phyloP scores from a whole-genome alignment of 2,329 filamentous ascomycete species.

The Paracorniculantispora psalliotae region DNA sequence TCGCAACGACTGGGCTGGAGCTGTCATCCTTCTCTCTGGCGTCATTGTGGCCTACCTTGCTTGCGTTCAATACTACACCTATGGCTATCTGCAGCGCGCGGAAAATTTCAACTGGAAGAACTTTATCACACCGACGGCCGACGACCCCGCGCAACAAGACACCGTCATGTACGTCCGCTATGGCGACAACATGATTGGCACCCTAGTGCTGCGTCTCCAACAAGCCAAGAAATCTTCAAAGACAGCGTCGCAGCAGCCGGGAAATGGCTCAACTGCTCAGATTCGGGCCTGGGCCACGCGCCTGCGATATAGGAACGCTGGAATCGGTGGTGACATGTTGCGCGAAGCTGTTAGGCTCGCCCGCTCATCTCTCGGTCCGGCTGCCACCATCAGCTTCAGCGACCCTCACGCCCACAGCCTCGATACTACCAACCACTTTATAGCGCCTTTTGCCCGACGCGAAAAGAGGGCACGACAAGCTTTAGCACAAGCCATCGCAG shows the following conservation, averaged over 20 bases:
- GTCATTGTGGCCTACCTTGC: constrained; percentile 59
- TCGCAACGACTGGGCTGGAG: constrained; percentile 47
- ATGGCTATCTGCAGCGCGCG: constrained; percentile 58
- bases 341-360: constrained; percentile 65
- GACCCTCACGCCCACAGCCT: constrained; percentile 69
- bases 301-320: constrained; percentile 62
- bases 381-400: constrained; percentile 62
- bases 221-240: constrained; percentile 17
- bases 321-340: constrained; percentile 67
- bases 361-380: constrained; percentile 57
- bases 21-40: constrained; percentile 52
- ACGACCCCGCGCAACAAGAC: constrained; percentile 37
- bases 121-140: constrained; percentile 36
- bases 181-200: constrained; percentile 63
- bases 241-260: constrained; percentile 1
- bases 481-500: constrained; percentile 29
- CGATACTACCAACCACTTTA: constrained; percentile 55
- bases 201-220: constrained; percentile 62
- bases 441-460: constrained; percentile 48
- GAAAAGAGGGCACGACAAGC: constrained; percentile 50
- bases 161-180: constrained; percentile 58
- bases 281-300: constrained; percentile 79
- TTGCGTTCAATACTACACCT: constrained; percentile 54
- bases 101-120: constrained; percentile 60
- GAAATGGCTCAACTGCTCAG: constrained; percentile 52